phyloP scores from a whole-genome alignment of 164 flowering plant species.

The Berberis thunbergii region DNA sequence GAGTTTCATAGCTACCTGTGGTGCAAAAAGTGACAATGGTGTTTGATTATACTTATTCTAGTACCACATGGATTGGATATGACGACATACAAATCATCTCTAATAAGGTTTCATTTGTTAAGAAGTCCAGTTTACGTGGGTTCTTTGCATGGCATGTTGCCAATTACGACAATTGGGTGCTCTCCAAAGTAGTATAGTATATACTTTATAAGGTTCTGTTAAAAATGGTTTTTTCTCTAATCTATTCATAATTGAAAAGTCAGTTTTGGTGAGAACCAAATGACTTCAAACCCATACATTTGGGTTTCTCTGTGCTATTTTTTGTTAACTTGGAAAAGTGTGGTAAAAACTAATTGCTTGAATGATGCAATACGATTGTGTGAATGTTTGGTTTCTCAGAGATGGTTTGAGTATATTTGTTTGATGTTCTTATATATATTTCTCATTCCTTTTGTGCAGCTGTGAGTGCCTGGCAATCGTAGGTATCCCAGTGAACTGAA shows the following conservation, averaged over 20 bases:
- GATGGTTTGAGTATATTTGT: background rate
- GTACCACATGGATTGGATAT: constrained; percentile 37
- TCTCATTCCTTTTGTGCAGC: no score
- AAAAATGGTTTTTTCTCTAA: background rate
- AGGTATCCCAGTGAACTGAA: background rate
- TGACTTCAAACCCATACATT: background rate
- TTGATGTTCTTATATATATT: background rate
- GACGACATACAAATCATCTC: constrained; percentile 23
- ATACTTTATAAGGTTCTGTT: background rate
- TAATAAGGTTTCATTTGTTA: background rate
- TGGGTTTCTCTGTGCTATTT: background rate
- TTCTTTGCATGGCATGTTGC: constrained; percentile 8
- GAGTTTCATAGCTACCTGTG: constrained; percentile 18
- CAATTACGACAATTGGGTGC: no score
- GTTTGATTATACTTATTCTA: constrained; percentile 29
- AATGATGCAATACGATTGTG: background rate
- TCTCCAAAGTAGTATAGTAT: constrained; percentile 29
- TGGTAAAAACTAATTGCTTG: background rate
- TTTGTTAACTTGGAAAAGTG: background rate
- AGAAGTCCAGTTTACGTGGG: constrained; percentile 34
- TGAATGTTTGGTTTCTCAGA: background rate
- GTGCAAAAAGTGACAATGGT: constrained; percentile 27
- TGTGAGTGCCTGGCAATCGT: no score
- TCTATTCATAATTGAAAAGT: background rate
- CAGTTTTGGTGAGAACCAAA: background rate